phyloP scores from a whole-genome alignment of 2,329 filamentous ascomycete genomes.

The Aureobasidium namibiae region DNA sequence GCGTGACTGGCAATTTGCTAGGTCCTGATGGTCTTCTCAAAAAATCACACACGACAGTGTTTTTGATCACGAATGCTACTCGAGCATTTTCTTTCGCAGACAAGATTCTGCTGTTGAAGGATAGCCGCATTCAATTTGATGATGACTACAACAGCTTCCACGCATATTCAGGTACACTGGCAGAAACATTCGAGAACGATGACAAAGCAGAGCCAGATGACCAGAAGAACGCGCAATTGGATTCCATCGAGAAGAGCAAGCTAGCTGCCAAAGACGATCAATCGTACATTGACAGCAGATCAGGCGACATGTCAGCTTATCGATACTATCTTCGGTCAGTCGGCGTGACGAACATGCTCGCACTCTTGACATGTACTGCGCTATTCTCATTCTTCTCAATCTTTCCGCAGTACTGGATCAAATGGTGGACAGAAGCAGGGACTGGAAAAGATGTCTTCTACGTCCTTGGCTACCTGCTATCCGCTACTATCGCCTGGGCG shows the following conservation, averaged over 20 bases:
- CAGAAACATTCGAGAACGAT: not conserved
- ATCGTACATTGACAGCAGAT: constrained; percentile 19
- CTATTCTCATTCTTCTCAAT: constrained; percentile 19
- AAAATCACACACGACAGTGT: constrained; percentile 11
- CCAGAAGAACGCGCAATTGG: not conserved
- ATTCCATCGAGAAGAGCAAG: not conserved
- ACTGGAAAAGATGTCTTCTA: constrained; percentile 24
- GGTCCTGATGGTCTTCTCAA: constrained; percentile 38
- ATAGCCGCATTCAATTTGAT: not conserved
- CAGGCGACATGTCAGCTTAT: constrained; percentile 31
- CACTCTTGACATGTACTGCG: constrained; percentile 20
- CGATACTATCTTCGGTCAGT: not conserved
- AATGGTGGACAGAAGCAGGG: constrained; percentile 19
- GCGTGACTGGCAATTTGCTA: constrained; percentile 40
- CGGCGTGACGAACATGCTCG: not conserved
- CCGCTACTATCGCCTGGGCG: not conserved
- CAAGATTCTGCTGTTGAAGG: not conserved
- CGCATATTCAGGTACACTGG: not conserved
- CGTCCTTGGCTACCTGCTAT: no score
- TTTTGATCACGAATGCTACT: not conserved
- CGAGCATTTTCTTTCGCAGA: not conserved
- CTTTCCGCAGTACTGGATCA: constrained; percentile 35
- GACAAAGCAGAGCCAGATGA: not conserved
- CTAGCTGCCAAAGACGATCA: not conserved
- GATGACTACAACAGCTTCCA: not conserved